Conservation (phyloP, 2,329 filamentous ascomycete species). For the Coniochaeta sp. region DNA sequence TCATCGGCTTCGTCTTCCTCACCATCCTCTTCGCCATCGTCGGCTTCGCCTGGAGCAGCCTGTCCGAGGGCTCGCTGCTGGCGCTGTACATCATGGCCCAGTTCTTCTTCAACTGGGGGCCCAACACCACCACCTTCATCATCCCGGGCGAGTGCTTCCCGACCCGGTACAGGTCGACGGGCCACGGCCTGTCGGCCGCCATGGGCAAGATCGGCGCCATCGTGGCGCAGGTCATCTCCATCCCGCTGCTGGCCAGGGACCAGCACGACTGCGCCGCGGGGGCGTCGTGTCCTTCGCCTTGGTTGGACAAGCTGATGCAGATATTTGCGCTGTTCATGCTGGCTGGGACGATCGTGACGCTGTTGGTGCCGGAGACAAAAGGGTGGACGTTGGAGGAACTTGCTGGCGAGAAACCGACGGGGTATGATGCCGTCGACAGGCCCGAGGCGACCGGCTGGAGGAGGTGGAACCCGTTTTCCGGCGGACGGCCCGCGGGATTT, state of each 20-base stretch:
- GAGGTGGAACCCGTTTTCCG: conserved; percentile 38
- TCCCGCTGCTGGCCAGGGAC: conserved; percentile 53
- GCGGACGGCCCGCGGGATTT: conserved; percentile 45
- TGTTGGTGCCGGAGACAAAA: conserved; percentile 74
- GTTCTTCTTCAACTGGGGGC: conserved; percentile 60
- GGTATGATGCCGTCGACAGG: background rate
- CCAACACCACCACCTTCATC: conserved; percentile 60
- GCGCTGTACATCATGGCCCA: conserved; percentile 57
- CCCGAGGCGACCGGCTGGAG: conserved; percentile 3
- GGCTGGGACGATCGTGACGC: conserved; percentile 56
- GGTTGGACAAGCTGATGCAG: conserved; percentile 67
- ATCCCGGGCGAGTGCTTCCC: conserved; percentile 59
- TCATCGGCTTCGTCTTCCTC: conserved; percentile 53
- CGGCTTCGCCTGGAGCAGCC: conserved; percentile 48
- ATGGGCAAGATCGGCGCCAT: conserved; percentile 63
- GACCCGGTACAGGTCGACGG: conserved; percentile 53
- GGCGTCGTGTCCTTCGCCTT: conserved; percentile 38
- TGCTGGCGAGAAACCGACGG: conserved; percentile 55
- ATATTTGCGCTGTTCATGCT: conserved; percentile 80
- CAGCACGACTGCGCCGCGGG: conserved; percentile 38
- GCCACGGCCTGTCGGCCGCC: conserved; percentile 59
- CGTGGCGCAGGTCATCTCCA: conserved; percentile 57
- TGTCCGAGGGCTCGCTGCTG: conserved; percentile 42
- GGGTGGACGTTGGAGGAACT: conserved; percentile 65
- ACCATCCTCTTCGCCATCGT: conserved; percentile 56